A percentile compares a stretch with the other conserved stretches of the same genome.
phyloP scores from a whole-genome alignment of 768 basidiomycete genomes.

The Lentinula guzmanii region DNA sequence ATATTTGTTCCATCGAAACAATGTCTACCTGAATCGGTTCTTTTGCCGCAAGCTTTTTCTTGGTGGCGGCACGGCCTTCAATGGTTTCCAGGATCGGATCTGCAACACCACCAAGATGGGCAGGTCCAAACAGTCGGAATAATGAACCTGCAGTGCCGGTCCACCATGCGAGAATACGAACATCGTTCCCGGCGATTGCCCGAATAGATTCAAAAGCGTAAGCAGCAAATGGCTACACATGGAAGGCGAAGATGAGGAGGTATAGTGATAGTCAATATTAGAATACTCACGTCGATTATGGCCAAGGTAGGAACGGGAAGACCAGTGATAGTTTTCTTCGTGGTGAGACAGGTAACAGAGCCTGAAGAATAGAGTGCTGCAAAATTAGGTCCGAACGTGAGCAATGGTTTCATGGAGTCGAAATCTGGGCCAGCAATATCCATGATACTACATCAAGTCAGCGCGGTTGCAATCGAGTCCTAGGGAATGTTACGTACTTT shows the following conservation, averaged over 20 bases:
- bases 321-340: not conserved
- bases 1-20: not conserved
- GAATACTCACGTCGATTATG: not conserved
- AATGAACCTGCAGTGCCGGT: not conserved
- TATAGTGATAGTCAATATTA: not conserved
- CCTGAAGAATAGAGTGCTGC: not conserved
- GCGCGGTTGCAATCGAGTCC: not conserved
- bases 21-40: not conserved
- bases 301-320: not conserved
- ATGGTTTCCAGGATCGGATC: not conserved
- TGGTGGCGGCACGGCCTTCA: not conserved
- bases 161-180: constrained; percentile 4
- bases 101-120: not conserved
- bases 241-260: not conserved
- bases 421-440: not conserved
- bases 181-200: not conserved
- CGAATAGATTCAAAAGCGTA: constrained; percentile 1
- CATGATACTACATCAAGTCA: not conserved
- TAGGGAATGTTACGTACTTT: not conserved
- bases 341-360: not conserved
- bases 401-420: not conserved
- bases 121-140: not conserved
- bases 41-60: not conserved
- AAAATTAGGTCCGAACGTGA: not conserved
- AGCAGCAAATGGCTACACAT: not conserved